Evolutionary conservation across 805 yeast species (phyloP).

Genomic region (Metschnikowia matae): DNA sequence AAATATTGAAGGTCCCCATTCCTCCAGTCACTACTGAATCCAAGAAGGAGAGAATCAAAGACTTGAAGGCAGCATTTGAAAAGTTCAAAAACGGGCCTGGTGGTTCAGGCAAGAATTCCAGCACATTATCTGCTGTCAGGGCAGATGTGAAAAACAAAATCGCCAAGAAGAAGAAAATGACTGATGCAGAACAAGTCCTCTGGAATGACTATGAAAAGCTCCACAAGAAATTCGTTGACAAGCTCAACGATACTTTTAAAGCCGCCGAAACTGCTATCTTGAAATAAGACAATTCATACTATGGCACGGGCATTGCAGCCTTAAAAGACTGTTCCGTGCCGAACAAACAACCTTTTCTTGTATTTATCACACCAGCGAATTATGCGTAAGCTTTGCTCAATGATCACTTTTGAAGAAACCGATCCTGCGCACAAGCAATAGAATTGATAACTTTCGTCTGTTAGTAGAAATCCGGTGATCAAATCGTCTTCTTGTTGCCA

Average conservation of each 20-base stretch:
- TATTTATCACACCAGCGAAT: constrained; percentile 74
- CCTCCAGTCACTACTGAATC: constrained; percentile 74
- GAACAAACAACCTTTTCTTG: constrained; percentile 66
- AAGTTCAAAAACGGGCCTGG: constrained; percentile 48
- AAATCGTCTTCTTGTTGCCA: constrained; percentile 28
- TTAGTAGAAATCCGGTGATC: constrained; percentile 36
- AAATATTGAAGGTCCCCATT: constrained; percentile 65
- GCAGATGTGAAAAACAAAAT: constrained; percentile 55
- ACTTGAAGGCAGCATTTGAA: constrained; percentile 64
- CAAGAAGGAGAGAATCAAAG: constrained; percentile 51
- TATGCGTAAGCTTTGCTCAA: constrained; percentile 58
- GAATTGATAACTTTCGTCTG: constrained; percentile 32
- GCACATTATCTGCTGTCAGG: constrained; percentile 38
- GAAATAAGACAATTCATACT: constrained; percentile 21
- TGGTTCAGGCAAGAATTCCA: constrained; percentile 35
- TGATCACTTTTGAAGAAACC: constrained; percentile 52
- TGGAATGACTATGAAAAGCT: constrained; percentile 60
- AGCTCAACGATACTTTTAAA: constrained; percentile 42
- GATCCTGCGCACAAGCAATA: constrained; percentile 41
- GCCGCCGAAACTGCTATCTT: constrained; percentile 44
- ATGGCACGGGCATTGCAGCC: neutral
- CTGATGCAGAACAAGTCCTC: constrained; percentile 52
- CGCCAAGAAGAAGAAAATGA: constrained; percentile 43
- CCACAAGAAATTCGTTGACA: constrained; percentile 60
- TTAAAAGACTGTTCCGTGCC: constrained; percentile 45